Evolutionary conservation across 1,139 yeast species (phyloP), one percentile per base, ranked within the genome.

Genomic region (Pneumocystis murina): DNA sequence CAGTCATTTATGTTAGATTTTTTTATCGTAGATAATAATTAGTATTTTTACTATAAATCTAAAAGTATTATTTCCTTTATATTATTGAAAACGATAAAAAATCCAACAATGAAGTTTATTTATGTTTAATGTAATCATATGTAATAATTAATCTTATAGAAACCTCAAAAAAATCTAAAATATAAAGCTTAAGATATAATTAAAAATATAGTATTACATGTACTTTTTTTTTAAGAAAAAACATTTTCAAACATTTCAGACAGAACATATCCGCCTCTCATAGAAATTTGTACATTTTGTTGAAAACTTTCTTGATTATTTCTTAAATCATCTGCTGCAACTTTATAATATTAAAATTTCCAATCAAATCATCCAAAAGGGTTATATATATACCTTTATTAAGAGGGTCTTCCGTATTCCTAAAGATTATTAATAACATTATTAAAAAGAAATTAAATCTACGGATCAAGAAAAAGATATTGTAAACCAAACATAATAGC

Each of bases 351-450:
- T 43, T 12, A 33, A 48, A 39, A 59, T 5, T 38, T 33, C 30
- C 30, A 28, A 28, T 33, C 7, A 36, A 17, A 54, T 10, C 12
- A 28, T n/a, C 12, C n/a, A 38, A 20, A 38, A 36, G 8, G 16
- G 20, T 39, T 16, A 55, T 14, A 17, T 38, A 62, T 65, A 20
- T 59, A 62, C 72, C 78, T 67, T 90, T 89, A 73, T 92, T 92
- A 69, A 92, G 79, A 1, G 98, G 98, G 73, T 92, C 97, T 66
- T 84, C 84, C 0, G 95, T 86, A 72, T 90, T 91, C 16, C 55
- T 48, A 20, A 48, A 97, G 97, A 70, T 91, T 97, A 66, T 89
- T 77, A 70, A 92, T 89, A 68, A 92, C 78, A 72, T 24, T 20
- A 38, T 58, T 30, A 20, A 20, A 38, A 58, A 14, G 14, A 14